Evolutionary conservation across 805 yeast species (phyloP), one percentile per base, ranked within the genome.

Genomic region (Saccharomyces eubayanus): DNA sequence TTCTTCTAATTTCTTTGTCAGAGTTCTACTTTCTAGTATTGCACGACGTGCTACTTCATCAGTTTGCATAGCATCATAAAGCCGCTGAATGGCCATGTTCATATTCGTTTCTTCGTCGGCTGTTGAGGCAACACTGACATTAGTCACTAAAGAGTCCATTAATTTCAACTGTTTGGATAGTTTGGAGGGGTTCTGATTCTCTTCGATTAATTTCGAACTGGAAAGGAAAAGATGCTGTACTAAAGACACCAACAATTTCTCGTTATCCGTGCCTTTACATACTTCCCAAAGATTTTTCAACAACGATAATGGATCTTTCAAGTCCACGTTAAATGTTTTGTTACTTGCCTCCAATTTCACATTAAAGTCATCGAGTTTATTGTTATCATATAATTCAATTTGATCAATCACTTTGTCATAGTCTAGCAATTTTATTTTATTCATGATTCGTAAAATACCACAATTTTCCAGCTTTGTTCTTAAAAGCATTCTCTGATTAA

Each of bases 21-120:
- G 77, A 14, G 78, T 82, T 56, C 81, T 78, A 9, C 83, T 79
- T 53, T 86, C 91, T 16, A 65, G 21, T 3, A 74, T 78, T 55
- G 97, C 95, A 51, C 86, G 78, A 52, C 87, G 76, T 12, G 96
- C 96, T 67, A 85, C 87, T 55, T 89, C 96, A 68, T 94, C 98
- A 0, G 97, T 89, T 61, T 84, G 84, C 71, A 91, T 78, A 9
- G 92, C 78, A 46, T 89, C 84, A 55, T 81, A 77, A 46, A 94
- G 75, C 53, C 85, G 74, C 63, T 89, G 94, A 31, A 91, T 87
- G 1, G 96, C 89, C 58, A 89, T 82, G 51, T 87, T 89, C 66
- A 89, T 78, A 20, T 89, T 84, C 10, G 86, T 77, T 51, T 84
- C 87, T 55, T 77, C 77, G 58, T 77, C 77, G 5, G 63, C 53